These are phyloP conservation scores for Limnomonas spitsbergensis DNA, from an alignment of 139 green algal genomes.

Conservation along the genomic window DNA sequence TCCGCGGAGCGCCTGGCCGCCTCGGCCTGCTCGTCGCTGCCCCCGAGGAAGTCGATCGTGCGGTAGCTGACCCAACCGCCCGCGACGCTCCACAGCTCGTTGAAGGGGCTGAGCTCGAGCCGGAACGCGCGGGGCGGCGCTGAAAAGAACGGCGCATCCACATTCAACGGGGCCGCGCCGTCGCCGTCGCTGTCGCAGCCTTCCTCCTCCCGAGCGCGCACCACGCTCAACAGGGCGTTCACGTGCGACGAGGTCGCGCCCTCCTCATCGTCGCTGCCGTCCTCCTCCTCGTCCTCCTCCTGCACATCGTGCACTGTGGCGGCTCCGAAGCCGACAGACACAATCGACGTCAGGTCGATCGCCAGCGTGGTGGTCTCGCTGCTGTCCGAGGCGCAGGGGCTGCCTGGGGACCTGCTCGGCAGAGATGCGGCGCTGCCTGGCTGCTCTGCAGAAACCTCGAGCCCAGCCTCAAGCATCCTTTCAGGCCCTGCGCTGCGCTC, in stretches of 20 bases:
- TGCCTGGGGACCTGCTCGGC: too few species aligned
- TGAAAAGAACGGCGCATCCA: not conserved
- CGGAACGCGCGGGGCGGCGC: not conserved
- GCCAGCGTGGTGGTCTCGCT: too few species aligned
- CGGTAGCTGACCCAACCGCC: not conserved
- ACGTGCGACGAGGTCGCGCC: too few species aligned
- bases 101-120: conserved; percentile 7
- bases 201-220: not conserved
- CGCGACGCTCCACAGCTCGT: conserved; percentile 4
- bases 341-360: too few species aligned
- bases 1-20: not conserved
- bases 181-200: not conserved
- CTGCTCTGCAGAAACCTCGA: too few species aligned
- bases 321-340: too few species aligned
- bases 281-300: not conserved
- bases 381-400: too few species aligned
- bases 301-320: too few species aligned
- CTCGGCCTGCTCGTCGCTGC: not conserved
- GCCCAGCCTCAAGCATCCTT: too few species aligned
- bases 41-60: not conserved
- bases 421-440: too few species aligned
- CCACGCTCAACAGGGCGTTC: not conserved
- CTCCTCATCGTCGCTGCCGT: not conserved
- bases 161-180: not conserved
- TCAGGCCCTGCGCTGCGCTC: too few species aligned